Evolutionary conservation across 2,329 filamentous ascomycete genomes (phyloP).

Genomic region (Cyanodermella asteris): DNA sequence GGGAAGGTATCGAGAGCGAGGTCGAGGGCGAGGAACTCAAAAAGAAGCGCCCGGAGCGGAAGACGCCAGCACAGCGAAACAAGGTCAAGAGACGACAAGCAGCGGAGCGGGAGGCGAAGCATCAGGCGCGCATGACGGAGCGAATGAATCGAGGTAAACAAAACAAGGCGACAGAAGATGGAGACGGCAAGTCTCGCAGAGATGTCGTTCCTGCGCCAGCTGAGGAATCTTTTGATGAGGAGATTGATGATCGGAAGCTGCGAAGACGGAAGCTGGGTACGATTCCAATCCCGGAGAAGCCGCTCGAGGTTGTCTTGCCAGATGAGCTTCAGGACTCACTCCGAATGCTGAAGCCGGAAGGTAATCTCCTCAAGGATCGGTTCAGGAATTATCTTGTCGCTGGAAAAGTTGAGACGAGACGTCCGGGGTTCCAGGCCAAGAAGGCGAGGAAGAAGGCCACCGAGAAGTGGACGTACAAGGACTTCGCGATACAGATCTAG

Average conservation of each 20-base stretch:
- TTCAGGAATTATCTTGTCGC: slow-evolving; percentile 75
- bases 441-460: slow-evolving; percentile 61
- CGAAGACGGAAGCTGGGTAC: slow-evolving; percentile 50
- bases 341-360: slow-evolving; percentile 70
- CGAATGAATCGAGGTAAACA: slow-evolving; percentile 49
- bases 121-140: slow-evolving; percentile 53
- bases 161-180: slow-evolving; percentile 47
- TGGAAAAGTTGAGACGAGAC: slow-evolving; percentile 70
- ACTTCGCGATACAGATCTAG: slow-evolving; percentile 40
- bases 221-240: slow-evolving; percentile 15
- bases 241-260: slow-evolving; percentile 40
- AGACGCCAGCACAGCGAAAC: slow-evolving; percentile 72
- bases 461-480: slow-evolving; percentile 97
- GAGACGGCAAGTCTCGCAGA: slow-evolving; percentile 28
- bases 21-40: slow-evolving; percentile 48
- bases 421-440: slow-evolving; percentile 58
- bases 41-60: slow-evolving; percentile 59
- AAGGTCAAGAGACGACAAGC: slow-evolving; percentile 75
- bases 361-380: slow-evolving; percentile 80
- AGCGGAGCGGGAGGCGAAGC: slow-evolving; percentile 53
- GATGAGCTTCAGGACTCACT: slow-evolving; percentile 69
- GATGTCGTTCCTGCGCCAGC: slow-evolving; percentile 6
- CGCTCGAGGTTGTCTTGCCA: slow-evolving; percentile 59
- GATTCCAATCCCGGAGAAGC: slow-evolving; percentile 42
- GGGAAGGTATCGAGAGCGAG: slow-evolving; percentile 74